Evolutionary conservation across 331 rosid genomes (phyloP).

Genomic region (Prunus yedoensis): DNA sequence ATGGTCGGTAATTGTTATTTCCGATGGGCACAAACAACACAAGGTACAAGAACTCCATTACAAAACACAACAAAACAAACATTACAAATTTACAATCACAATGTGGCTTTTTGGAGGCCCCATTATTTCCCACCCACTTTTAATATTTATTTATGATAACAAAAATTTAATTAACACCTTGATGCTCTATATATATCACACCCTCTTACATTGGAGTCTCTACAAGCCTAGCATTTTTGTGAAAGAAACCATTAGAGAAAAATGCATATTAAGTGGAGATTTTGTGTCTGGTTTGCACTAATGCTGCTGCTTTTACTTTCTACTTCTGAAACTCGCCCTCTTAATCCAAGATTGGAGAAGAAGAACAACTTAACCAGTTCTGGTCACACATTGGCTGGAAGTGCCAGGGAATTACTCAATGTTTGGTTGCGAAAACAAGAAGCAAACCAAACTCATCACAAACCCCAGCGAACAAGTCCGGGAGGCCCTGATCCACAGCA

Average conservation of each 20-base stretch:
- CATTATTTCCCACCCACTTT: slow-evolving; percentile 5
- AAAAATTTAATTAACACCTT: not conserved
- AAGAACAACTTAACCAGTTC: slow-evolving; percentile 22
- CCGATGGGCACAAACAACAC: not conserved
- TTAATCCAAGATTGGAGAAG: not conserved
- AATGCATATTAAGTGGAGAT: slow-evolving; percentile 14
- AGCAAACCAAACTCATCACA: slow-evolving; percentile 17
- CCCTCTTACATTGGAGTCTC: not conserved
- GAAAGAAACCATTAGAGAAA: not conserved
- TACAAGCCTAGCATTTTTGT: slow-evolving; percentile 8
- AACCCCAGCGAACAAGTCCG: slow-evolving; percentile 35
- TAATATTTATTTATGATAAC: not conserved
- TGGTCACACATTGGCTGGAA: slow-evolving; percentile 1
- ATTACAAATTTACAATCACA: not conserved
- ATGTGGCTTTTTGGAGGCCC: not conserved
- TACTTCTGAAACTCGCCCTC: slow-evolving; percentile 20
- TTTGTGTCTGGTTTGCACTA: not conserved
- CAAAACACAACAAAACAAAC: not conserved
- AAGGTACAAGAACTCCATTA: not conserved
- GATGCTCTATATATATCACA: not conserved
- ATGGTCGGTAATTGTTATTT: slow-evolving; percentile 24
- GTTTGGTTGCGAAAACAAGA: slow-evolving; percentile 27
- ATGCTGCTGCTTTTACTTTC: slow-evolving; percentile 23
- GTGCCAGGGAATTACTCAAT: slow-evolving; percentile 24
- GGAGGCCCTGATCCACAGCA: slow-evolving; percentile 60